Percentiles rank a stretch among this genome's conserved stretches.
These are phyloP conservation scores for Euclidium syriacum DNA, from an alignment of 345 rosid genomes.

Conservation along the genomic window DNA sequence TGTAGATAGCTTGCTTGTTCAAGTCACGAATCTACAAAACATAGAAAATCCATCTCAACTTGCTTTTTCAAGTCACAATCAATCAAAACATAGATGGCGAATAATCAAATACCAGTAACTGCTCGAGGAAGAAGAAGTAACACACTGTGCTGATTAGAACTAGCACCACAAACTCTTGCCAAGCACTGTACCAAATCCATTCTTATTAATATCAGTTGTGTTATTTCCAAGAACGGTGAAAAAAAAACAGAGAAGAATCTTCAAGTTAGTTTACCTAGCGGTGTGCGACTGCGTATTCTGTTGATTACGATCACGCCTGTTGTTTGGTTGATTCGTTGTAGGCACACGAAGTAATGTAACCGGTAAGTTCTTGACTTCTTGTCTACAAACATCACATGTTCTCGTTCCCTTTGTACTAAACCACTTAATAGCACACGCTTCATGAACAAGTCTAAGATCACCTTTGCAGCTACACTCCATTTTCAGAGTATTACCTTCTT, in stretches of 20 bases:
- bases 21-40: constrained; percentile 52
- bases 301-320: constrained; percentile 45
- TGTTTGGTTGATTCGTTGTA: constrained; percentile 33
- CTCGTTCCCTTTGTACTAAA: constrained; percentile 84
- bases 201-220: constrained; percentile 3
- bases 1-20: constrained; percentile 58
- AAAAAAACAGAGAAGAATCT: background rate
- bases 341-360: constrained; percentile 71
- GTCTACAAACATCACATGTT: constrained; percentile 82
- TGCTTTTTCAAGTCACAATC: background rate
- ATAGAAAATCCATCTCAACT: background rate
- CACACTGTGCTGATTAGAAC: constrained; percentile 85
- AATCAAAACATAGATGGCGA: background rate
- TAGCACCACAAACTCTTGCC: constrained; percentile 99
- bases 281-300: constrained; percentile 45
- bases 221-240: constrained; percentile 1
- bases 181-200: constrained; percentile 59
- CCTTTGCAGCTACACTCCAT: constrained; percentile 99
- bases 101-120: constrained; percentile 91
- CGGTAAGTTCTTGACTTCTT: constrained; percentile 83
- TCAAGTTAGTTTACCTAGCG: constrained; percentile 51
- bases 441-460: constrained; percentile 80
- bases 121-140: constrained; percentile 98
- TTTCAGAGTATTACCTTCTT: constrained; percentile 86
- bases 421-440: constrained; percentile 88